Percentiles rank a stretch among this genome's conserved stretches.
Evolutionary conservation across 2,329 filamentous ascomycete genomes (phyloP).

Genomic region (Alternaria dauci): DNA sequence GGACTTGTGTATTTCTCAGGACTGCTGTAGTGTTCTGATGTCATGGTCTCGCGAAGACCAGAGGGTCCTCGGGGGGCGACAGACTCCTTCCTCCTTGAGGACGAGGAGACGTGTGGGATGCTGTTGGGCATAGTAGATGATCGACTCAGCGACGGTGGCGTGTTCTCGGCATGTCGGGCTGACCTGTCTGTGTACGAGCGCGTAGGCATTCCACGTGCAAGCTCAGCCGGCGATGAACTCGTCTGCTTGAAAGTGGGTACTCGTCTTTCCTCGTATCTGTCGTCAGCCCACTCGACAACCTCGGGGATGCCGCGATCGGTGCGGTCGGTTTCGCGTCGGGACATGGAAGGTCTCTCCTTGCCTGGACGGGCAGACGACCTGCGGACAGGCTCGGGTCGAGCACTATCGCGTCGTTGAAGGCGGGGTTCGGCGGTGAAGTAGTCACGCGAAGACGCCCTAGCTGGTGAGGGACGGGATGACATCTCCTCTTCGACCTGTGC

Average conservation of each 20-base stretch:
- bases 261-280: constrained; percentile 26
- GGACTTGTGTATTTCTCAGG: constrained; percentile 30
- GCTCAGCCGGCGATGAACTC: constrained; percentile 47
- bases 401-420: constrained; percentile 32
- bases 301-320: constrained; percentile 41
- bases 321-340: constrained; percentile 39
- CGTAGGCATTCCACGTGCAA: constrained; percentile 34
- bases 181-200: constrained; percentile 42
- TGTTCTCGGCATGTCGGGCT: constrained; percentile 41
- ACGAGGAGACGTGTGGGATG: constrained; percentile 22
- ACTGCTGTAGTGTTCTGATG: constrained; percentile 31
- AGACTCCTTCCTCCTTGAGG: constrained; percentile 40
- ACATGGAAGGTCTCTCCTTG: constrained; percentile 38
- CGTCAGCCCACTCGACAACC: constrained; percentile 46
- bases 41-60: constrained; percentile 43
- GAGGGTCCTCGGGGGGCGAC: constrained; percentile 33
- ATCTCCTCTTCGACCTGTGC: constrained; percentile 35
- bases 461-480: constrained; percentile 34
- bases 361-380: constrained; percentile 46
- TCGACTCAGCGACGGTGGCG: constrained; percentile 51
- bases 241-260: constrained; percentile 52
- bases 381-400: constrained; percentile 41
- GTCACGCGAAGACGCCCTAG: constrained; percentile 44
- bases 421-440: constrained; percentile 38
- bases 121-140: constrained; percentile 54